Percentiles rank a stretch among this genome's conserved stretches.
phyloP scores from a whole-genome alignment of 2,329 filamentous ascomycete species.

The Hypoxylon sp. region DNA sequence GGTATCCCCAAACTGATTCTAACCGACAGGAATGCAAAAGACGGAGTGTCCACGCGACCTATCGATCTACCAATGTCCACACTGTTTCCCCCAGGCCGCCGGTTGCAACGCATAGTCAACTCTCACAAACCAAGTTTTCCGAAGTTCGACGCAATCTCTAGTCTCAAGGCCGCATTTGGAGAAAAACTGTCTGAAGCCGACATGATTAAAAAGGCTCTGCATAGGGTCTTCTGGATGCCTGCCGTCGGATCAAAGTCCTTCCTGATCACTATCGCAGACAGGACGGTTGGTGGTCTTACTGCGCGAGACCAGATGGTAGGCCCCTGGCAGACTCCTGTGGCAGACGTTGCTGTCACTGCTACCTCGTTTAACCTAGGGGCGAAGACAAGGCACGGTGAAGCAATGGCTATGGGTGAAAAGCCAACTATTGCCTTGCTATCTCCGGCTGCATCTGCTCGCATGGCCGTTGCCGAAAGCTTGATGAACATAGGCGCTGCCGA shows the following conservation, averaged over 20 bases:
- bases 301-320: constrained; percentile 95
- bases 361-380: constrained; percentile 75
- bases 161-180: constrained; percentile 76
- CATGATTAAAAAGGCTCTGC: constrained; percentile 74
- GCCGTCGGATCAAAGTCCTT: constrained; percentile 97
- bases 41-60: constrained; percentile 40
- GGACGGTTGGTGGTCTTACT: constrained; percentile 89
- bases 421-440: constrained; percentile 83
- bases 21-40: constrained; percentile 46
- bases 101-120: constrained; percentile 46
- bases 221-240: constrained; percentile 84
- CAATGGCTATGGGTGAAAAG: constrained; percentile 75
- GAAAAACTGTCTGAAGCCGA: constrained; percentile 75
- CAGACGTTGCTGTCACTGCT: constrained; percentile 91
- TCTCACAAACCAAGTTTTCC: constrained; percentile 41
- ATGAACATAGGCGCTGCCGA: constrained; percentile 87
- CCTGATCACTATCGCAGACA: constrained; percentile 94
- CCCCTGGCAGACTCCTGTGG: constrained; percentile 93
- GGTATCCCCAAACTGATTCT: constrained; percentile 81
- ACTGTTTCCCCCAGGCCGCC: constrained; percentile 48
- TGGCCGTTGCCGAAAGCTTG: constrained; percentile 94
- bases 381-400: constrained; percentile 84
- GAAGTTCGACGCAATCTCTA: constrained; percentile 74
- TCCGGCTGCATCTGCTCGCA: constrained; percentile 88
- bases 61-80: constrained; percentile 50